These are phyloP conservation scores for Coemansia sp. DNA, from an alignment of 192 early-diverging fungal genomes.

Conservation along the genomic window DNA sequence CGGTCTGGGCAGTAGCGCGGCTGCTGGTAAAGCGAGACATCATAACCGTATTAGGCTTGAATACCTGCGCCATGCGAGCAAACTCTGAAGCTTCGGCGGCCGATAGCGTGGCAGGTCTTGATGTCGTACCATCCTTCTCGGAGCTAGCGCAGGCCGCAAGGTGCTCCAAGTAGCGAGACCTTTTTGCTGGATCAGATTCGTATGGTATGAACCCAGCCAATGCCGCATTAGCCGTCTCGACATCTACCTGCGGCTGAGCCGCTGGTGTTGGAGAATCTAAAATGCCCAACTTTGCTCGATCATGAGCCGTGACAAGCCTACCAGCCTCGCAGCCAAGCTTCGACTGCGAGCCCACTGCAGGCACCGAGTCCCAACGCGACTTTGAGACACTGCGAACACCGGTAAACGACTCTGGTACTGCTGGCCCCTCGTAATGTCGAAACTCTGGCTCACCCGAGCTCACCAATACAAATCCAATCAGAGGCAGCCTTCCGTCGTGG, in stretches of 20 bases:
- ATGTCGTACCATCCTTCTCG: background rate
- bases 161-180: constrained; percentile 3
- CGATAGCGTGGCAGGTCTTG: background rate
- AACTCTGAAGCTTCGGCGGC: constrained; percentile 1
- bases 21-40: constrained; percentile 19
- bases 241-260: background rate
- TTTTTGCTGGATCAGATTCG: constrained; percentile 3
- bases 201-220: constrained; percentile 16
- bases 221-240: constrained; percentile 4
- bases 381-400: background rate
- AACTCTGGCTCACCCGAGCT: constrained; percentile 1
- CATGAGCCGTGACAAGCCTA: constrained; percentile 8
- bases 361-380: constrained; percentile 28
- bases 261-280: constrained; percentile 2
- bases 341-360: constrained; percentile 11
- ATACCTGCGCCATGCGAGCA: constrained; percentile 11
- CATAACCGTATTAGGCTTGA: constrained; percentile 8
- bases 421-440: constrained; percentile 4
- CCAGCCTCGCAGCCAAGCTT: background rate
- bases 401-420: constrained; percentile 18
- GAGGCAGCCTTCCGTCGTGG: constrained; percentile 10
- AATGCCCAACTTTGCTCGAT: constrained; percentile 11
- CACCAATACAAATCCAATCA: constrained; percentile 21
- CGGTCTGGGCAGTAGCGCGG: background rate
- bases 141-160: background rate